These are phyloP conservation scores for Schizochytrium sp. DNA, from an alignment of 108 stramenopile genomes.

Conservation along the genomic window DNA sequence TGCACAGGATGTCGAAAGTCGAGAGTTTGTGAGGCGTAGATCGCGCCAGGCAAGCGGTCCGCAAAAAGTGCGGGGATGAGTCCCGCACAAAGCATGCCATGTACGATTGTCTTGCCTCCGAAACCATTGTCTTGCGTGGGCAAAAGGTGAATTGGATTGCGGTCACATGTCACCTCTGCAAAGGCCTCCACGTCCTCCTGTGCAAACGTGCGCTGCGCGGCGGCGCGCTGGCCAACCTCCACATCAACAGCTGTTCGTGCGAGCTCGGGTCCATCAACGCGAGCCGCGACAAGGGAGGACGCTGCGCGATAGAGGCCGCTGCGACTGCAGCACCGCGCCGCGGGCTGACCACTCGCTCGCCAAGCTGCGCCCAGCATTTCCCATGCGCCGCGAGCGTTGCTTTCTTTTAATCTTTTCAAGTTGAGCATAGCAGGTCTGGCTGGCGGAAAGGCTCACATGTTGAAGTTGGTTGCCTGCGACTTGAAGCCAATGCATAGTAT, in stretches of 20 bases:
- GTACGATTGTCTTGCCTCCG: not conserved
- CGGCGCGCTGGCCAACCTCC: not conserved
- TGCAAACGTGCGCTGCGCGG: not conserved
- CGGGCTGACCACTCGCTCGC: no score
- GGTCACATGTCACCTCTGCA: not conserved
- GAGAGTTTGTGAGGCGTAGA: not conserved
- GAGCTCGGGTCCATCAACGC: not conserved
- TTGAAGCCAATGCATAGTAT: no score
- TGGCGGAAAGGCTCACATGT: no score
- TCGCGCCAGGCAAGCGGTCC: not conserved
- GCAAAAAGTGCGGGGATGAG: slow-evolving; percentile 4
- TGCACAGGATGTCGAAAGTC: not conserved
- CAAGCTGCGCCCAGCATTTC: no score
- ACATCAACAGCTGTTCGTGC: not conserved
- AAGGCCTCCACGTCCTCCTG: not conserved
- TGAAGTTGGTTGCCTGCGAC: no score
- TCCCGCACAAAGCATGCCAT: not conserved
- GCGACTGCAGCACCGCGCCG: no score
- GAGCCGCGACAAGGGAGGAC: not conserved
- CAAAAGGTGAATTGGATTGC: not conserved
- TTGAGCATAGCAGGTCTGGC: no score
- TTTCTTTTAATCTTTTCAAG: no score
- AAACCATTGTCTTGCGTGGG: not conserved
- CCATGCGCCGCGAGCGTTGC: no score
- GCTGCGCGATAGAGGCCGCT: not conserved